Percentiles rank a stretch among this genome's conserved stretches.
Evolutionary conservation across 495 filamentous ascomycete genomes (phyloP).

Genomic region (Parathielavia hyrcaniae): DNA sequence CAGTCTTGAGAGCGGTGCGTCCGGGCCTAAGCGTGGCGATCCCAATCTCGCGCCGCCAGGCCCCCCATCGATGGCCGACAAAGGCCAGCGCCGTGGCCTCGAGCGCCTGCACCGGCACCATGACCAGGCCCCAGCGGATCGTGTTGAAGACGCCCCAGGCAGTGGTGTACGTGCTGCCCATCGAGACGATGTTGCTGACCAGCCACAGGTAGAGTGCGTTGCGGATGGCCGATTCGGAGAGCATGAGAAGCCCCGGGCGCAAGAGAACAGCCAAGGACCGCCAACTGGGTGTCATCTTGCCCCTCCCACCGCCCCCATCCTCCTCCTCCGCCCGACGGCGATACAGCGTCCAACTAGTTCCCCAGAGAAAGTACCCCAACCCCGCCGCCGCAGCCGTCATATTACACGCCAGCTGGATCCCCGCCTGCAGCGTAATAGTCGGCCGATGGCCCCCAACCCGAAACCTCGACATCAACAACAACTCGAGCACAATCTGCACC

Average conservation of each 20-base stretch:
- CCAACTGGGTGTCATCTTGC: constrained; percentile 31
- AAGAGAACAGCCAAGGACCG: constrained; percentile 46
- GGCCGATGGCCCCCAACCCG: constrained; percentile 52
- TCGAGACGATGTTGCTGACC: constrained; percentile 54
- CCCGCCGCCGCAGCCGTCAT: constrained; percentile 52
- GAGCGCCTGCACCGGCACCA: constrained; percentile 65
- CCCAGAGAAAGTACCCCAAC: constrained; percentile 53
- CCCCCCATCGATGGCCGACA: constrained; percentile 63
- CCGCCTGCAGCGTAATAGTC: constrained; percentile 57
- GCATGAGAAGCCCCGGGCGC: constrained; percentile 52
- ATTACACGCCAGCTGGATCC: constrained; percentile 57
- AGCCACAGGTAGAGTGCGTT: constrained; percentile 72
- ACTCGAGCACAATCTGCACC: constrained; percentile 64
- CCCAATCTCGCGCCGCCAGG: constrained; percentile 45
- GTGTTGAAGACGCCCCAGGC: constrained; percentile 73
- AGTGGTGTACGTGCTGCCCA: constrained; percentile 61
- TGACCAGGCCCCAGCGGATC: constrained; percentile 71
- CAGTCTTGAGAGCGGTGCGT: constrained; percentile 34
- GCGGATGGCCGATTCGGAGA: constrained; percentile 58
- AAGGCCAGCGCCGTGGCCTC: constrained; percentile 61
- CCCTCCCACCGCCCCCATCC: background rate
- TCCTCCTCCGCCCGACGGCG: background rate
- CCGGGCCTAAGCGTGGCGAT: constrained; percentile 34
- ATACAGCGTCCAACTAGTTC: constrained; percentile 27
- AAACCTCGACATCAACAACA: constrained; percentile 63